Conservation (phyloP, 306 rosid species). For the Psophocarpus tetragonolobus region DNA sequence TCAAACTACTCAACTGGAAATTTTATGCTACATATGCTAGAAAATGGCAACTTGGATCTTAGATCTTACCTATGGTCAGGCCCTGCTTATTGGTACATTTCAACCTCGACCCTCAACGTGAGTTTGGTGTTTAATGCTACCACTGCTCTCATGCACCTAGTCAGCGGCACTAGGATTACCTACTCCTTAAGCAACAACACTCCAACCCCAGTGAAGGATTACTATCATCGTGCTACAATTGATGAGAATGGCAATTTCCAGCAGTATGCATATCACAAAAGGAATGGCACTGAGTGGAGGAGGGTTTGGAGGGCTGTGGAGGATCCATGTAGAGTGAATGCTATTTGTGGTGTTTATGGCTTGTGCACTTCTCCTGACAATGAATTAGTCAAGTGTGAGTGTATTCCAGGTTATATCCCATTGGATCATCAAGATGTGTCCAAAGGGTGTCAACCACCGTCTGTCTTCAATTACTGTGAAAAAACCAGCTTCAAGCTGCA, state of each 20-base stretch:
- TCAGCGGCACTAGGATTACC: background rate
- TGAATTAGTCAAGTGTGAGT: constrained; percentile 27
- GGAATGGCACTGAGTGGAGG: constrained; percentile 32
- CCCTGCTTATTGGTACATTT: constrained; percentile 35
- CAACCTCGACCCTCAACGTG: background rate
- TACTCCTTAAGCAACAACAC: background rate
- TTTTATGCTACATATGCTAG: constrained; percentile 28
- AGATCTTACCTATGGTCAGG: constrained; percentile 23
- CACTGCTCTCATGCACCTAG: constrained; percentile 20
- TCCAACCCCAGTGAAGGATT: constrained; percentile 34
- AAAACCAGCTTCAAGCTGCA: constrained; percentile 15
- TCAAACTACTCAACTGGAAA: constrained; percentile 36
- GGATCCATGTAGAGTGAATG: constrained; percentile 32
- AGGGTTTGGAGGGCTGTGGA: constrained; percentile 38
- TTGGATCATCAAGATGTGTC: constrained; percentile 21
- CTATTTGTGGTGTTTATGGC: constrained; percentile 35
- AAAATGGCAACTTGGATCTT: constrained; percentile 31
- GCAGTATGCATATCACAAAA: constrained; percentile 36
- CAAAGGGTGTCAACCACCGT: constrained; percentile 31
- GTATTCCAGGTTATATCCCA: constrained; percentile 30
- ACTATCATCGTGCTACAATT: constrained; percentile 33
- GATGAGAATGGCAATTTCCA: constrained; percentile 38
- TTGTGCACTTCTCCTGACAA: constrained; percentile 41
- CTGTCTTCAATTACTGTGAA: constrained; percentile 24
- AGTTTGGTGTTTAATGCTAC: constrained; percentile 18